These are phyloP conservation scores for Prosopis cineraria DNA, from an alignment of 306 rosid genomes.

Conservation along the genomic window DNA sequence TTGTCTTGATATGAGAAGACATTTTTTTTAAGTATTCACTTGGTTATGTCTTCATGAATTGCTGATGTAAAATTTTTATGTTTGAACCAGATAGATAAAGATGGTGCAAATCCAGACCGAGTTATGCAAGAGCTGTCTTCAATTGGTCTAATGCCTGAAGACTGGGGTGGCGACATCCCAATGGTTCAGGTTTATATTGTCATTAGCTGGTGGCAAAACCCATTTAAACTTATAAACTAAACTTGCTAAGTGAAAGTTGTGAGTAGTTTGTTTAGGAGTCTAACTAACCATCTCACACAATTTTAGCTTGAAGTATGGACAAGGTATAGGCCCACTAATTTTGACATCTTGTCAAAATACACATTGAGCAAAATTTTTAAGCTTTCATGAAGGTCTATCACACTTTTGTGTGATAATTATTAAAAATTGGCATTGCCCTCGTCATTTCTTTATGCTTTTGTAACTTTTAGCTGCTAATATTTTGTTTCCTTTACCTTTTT, in stretches of 20 bases:
- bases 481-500: conserved; percentile 28
- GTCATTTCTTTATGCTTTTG: conserved; percentile 31
- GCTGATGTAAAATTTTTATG: conserved; percentile 25
- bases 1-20: conserved; percentile 3
- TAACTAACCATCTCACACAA: neutral
- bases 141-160: conserved; percentile 95
- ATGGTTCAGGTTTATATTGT: conserved; percentile 87
- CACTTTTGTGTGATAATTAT: neutral
- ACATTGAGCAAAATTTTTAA: neutral
- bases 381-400: neutral
- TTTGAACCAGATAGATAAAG: conserved; percentile 82
- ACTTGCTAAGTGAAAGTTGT: neutral
- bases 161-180: conserved; percentile 95
- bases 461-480: conserved; percentile 28
- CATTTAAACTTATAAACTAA: neutral
- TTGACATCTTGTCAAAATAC: neutral
- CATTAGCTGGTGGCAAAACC: neutral
- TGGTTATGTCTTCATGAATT: conserved; percentile 33
- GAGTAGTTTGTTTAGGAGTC: neutral
- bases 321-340: neutral
- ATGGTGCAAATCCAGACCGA: conserved; percentile 93
- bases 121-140: conserved; percentile 98
- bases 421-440: conserved; percentile 7
- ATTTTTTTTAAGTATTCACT: conserved; percentile 24
- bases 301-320: neutral